These are phyloP conservation scores for Eucalyptus marginata DNA, from an alignment of 345 rosid species.

Conservation along the genomic window DNA sequence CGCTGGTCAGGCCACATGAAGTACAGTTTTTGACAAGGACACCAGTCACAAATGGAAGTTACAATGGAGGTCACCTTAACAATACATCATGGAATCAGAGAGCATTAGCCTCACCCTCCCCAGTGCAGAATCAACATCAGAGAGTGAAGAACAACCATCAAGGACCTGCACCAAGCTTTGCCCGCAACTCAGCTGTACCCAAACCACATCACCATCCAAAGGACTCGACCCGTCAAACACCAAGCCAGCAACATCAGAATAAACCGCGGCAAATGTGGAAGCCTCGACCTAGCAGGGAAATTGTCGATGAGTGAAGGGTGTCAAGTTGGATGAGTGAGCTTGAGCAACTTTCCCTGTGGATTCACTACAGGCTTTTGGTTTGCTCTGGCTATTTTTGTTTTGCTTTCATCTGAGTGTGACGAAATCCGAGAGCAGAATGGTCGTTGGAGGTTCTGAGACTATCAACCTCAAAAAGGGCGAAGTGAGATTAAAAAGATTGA, in stretches of 20 bases:
- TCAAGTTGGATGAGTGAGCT: neutral
- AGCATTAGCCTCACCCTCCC: neutral
- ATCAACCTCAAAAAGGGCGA: neutral
- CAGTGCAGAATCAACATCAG: neutral
- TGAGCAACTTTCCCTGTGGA: neutral
- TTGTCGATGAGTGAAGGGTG: neutral
- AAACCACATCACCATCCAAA: neutral
- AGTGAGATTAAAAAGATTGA: neutral
- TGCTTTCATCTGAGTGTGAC: neutral
- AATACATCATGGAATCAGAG: neutral
- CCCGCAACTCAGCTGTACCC: neutral
- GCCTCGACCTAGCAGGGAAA: neutral
- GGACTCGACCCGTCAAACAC: neutral
- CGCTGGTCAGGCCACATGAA: constrained; percentile 26
- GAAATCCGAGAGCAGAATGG: neutral
- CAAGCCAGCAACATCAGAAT: neutral
- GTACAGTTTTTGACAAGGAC: constrained; percentile 4
- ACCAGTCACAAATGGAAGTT: neutral
- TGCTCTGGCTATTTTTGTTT: neutral
- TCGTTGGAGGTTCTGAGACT: neutral
- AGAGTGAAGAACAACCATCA: neutral
- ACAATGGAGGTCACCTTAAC: constrained; percentile 1
- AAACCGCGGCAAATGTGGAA: neutral
- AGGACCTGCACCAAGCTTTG: neutral
- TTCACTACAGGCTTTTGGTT: neutral